Evolutionary conservation across 371 early-diverging fungal genomes (phyloP), one percentile per base, ranked within the genome.

Genomic region (Haplosporangium sp.): DNA sequence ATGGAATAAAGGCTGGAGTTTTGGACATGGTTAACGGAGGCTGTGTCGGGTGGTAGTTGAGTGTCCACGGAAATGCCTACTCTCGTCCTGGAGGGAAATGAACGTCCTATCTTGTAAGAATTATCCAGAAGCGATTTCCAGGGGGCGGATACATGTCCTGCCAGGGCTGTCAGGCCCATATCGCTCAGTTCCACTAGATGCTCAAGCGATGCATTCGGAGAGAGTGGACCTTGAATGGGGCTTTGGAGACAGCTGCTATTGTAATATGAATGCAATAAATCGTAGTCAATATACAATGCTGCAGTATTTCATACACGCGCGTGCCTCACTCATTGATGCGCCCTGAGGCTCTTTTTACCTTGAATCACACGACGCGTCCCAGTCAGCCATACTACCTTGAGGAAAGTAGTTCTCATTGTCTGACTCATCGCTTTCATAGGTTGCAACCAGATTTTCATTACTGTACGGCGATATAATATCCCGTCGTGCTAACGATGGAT

Each of bases 351-450:
- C 0, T 16, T 43, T 20, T 54, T 42, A 75, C 76, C 67, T 69
- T 8, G 60, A 62, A 14, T 62, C 76, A 10, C 50, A 54, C 6
- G 55, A 62, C 5, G 62, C 45, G 38, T 37, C 20, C 76, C 70
- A 66, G 20, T 38, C 51, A 20, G 59, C 52, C 40, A 42, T 36
- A 4, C 36, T 41, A 2, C 56, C 46, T n/a, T 40, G 42, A 0
- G n/a, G 59, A 56, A 61, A 47, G 43, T 6, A 14, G 40, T 45
- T 56, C 5, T 66, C 69, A 9, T 55, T 9, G n/a, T 80, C 69
- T n/a, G 58, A 62, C 23, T 69, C 73, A n/a, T 62, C 80, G 12
- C 69, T 62, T 1, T 69, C 73, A 21, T 29, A 61, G 8, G 29
- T n/a, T 1, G 42, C 46, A 16, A 41, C 14, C 16, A 48, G 65